Evolutionary conservation across 306 rosid species (phyloP), one percentile per base, ranked within the genome.

Genomic region (Biancaea sappan): DNA sequence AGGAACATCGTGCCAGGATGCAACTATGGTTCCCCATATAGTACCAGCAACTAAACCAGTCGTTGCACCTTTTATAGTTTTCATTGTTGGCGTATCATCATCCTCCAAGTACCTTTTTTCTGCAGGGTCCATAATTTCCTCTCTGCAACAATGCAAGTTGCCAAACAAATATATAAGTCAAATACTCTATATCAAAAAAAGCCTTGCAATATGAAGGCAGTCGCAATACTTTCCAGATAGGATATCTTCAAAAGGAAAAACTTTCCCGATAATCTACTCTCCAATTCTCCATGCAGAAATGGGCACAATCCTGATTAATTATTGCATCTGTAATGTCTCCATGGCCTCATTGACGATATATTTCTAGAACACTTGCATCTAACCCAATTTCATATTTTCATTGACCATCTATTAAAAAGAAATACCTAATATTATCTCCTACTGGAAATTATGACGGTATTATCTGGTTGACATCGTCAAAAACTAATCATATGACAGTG

Each of bases 101-200:
- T 94, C 96, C 84, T 94, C 97, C 87, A 94, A 87, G 77, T 94
- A 94, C 86, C 97, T 90, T 76, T 72, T 93, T 71, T 94, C 98
- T 22, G 88, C 83, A 0, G 92, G 84, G 87, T 91, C 92, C 87
- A 91, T 82, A 59, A 61, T 66, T 81, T 61, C 71, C 84, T 77
- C 85, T 65, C 67, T 59, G 35, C 53, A 69, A 24, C 7, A 60
- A 54, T 40, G 15, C 35, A 70, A 51, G 29, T 52, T 59, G 2
- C 63, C 56, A 62, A 43, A 71, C 5, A 53, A 63, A 54, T 63
- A 35, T 24, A 70, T 60, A 21, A 40, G 5, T 25, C 43, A 80
- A 34, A 63, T 6, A 77, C 18, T 68, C 59, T 43, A 60, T 35
- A n/a, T 19, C 58, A 67, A 12, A 67, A 38, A 7, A 60, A 32